Evolutionary conservation across 1,139 yeast species (phyloP).

Genomic region (Suhomyces bolitotheri): DNA sequence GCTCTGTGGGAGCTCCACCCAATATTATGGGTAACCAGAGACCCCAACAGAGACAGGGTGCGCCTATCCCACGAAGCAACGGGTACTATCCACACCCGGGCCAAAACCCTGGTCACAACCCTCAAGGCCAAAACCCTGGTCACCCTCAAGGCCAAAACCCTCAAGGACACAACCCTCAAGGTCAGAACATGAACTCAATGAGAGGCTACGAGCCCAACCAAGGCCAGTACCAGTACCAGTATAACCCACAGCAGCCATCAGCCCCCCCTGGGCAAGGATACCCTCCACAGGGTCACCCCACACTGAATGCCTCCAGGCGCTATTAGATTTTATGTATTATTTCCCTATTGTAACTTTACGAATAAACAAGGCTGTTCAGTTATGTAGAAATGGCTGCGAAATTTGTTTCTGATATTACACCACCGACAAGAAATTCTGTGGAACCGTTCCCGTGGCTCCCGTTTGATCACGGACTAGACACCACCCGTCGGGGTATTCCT

Average conservation of each 20-base stretch:
- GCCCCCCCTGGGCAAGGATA: no score
- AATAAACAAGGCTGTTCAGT: no score
- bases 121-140: slow-evolving; percentile 9
- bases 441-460: slow-evolving; percentile 44
- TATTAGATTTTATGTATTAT: slow-evolving; percentile 6
- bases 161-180: slow-evolving; percentile 5
- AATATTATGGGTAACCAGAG: slow-evolving; percentile 7
- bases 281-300: no score
- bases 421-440: no score
- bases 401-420: no score
- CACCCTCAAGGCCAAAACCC: background rate
- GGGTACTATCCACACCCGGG: slow-evolving; percentile 6
- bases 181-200: slow-evolving; percentile 10
- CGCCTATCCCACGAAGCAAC: slow-evolving; percentile 12
- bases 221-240: slow-evolving; percentile 15
- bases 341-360: no score
- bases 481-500: slow-evolving; percentile 44
- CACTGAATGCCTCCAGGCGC: slow-evolving; percentile 12
- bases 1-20: slow-evolving; percentile 5
- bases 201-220: slow-evolving; percentile 15
- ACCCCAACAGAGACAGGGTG: slow-evolving; percentile 15
- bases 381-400: no score
- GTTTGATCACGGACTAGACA: no score
- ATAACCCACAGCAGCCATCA: slow-evolving; percentile 14
- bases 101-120: slow-evolving; percentile 1